A percentile compares a stretch with the other conserved stretches of the same genome.
These are phyloP conservation scores for Asterophora lycoperdoides DNA, from an alignment of 768 basidiomycete genomes.

Conservation along the genomic window DNA sequence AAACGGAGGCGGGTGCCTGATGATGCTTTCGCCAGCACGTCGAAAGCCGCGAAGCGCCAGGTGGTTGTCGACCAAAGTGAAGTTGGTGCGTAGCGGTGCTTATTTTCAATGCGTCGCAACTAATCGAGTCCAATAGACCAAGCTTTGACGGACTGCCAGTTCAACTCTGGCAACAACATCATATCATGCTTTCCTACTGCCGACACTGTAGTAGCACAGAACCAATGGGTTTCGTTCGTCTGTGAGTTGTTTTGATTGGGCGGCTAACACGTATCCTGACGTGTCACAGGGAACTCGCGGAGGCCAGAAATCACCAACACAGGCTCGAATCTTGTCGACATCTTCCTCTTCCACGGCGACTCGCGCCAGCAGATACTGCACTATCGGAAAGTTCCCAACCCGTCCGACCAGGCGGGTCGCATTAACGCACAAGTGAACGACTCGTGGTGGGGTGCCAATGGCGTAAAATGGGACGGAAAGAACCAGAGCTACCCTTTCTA, in stretches of 20 bases:
- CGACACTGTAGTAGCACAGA: conserved; percentile 59
- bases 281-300: conserved; percentile 65
- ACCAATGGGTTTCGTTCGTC: conserved; percentile 71
- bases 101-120: not conserved
- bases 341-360: conserved; percentile 77
- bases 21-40: conserved; percentile 20
- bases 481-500: conserved; percentile 67
- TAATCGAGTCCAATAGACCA: conserved; percentile 20
- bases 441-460: conserved; percentile 63
- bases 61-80: conserved; percentile 32
- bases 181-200: conserved; percentile 72
- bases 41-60: conserved; percentile 31
- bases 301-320: conserved; percentile 51
- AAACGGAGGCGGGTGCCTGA: conserved; percentile 28
- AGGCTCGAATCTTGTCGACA: conserved; percentile 60
- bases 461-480: conserved; percentile 42
- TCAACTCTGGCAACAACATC: conserved; percentile 62
- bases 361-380: conserved; percentile 47
- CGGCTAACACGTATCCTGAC: conserved; percentile 9
- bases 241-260: conserved; percentile 51
- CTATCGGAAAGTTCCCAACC: conserved; percentile 38
- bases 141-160: conserved; percentile 49
- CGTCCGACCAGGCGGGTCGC: conserved; percentile 51
- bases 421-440: conserved; percentile 62
- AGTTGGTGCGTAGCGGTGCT: conserved; percentile 26